Conservation (phyloP, 2,329 filamentous ascomycete genomes). For the Lomentospora prolificans region DNA sequence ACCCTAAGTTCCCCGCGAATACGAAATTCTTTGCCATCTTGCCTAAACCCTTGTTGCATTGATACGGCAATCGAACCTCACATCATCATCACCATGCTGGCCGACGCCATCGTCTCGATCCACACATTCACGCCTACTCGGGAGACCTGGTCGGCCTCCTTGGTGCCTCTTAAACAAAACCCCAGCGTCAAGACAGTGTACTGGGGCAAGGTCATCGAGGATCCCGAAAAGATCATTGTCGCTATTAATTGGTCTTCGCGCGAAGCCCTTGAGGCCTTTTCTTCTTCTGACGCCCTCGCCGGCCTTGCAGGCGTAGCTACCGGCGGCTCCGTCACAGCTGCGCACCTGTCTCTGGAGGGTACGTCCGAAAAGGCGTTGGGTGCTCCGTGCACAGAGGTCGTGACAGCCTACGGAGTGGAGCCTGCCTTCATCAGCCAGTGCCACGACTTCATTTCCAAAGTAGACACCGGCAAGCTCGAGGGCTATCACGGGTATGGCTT, state of each 20-base stretch:
- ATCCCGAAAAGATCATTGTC: conserved; percentile 21
- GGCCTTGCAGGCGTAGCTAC: conserved; percentile 10
- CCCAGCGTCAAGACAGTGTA: conserved; percentile 24
- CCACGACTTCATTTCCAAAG: conserved; percentile 19
- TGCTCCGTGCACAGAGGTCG: conserved; percentile 28
- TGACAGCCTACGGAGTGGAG: conserved; percentile 23
- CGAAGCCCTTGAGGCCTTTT: conserved; percentile 25
- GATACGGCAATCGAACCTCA: background rate
- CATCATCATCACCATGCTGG: conserved; percentile 16
- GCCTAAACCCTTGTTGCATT: background rate
- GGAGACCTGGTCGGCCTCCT: conserved; percentile 17
- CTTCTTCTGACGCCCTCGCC: conserved; percentile 21
- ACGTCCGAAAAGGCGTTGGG: conserved; percentile 19
- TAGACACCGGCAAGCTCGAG: conserved; percentile 16
- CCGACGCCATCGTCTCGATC: conserved; percentile 18
- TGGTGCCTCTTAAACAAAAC: conserved; percentile 19
- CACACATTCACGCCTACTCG: conserved; percentile 22
- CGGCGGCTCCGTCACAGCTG: conserved; percentile 29
- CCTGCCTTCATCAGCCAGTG: conserved; percentile 13
- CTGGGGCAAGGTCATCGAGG: conserved; percentile 24
- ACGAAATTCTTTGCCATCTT: too few relatives aligned
- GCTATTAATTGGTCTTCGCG: conserved; percentile 24
- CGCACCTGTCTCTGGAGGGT: conserved; percentile 23
- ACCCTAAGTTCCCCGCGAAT: too few relatives aligned
- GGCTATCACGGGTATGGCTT: conserved; percentile 23